Evolutionary conservation across 179 eudicot species (phyloP), one percentile per base, ranked within the genome.

Genomic region (Pouteria campechiana): DNA sequence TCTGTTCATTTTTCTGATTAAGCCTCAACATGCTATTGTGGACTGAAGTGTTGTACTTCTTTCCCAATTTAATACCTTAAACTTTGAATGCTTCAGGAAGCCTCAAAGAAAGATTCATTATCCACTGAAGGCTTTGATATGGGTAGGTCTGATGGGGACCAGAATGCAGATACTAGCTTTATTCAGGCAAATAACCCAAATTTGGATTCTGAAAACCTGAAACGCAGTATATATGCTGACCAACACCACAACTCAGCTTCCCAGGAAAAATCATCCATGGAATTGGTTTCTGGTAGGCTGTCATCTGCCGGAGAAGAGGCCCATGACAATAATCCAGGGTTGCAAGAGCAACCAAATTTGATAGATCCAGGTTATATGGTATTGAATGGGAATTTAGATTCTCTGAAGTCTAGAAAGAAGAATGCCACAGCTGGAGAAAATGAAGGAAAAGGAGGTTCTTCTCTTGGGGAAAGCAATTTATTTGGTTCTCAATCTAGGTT

Each of bases 241-340:
- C 78, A 78, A 69, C 79, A 71, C 64, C 84, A 66, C 21, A 83
- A 93, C 21, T 66, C 73, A 27, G 70, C 76, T 25, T 64, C 82
- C 58, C 82, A 75, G 50, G 88, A 76, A 23, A 81, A 61, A 49
- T 47, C 66, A 28, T 61, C 57, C 20, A 29, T 60, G 25, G 52
- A 60, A 38, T 42, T 50, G 11, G 34, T 48, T 55, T 59, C 78
- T 50, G 44, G 18, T 45, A 48, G 38, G 57, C 55, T 46, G 17
- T 45, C 61, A 20, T 32, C 63, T 56, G 50, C 32, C 50, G 25
- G 47, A 28, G 76, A 72, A 41, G 56, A 55, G 48, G 52, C 31
- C 43, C 43, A 48, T 39, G 54, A 52, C 45, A 53, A 47, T 48
- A 46, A 54, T 25, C 45, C 46, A 50, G 77, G 55, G 63, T 61